phyloP scores from a whole-genome alignment of 345 rosid genomes.

The Populus tremula region DNA sequence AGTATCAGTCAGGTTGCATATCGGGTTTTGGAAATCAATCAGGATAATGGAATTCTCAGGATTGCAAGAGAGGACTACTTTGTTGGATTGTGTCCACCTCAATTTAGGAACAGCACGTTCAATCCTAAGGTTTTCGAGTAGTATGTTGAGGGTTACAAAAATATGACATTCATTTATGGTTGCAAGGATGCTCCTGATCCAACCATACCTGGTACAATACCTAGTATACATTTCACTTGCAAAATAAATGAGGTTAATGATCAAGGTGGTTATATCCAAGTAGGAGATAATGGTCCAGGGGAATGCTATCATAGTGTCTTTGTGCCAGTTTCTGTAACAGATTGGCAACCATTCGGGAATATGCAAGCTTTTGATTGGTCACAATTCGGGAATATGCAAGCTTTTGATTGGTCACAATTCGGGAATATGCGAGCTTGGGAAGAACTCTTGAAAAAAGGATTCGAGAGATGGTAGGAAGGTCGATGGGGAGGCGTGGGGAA shows the following conservation, averaged over 20 bases:
- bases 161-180: conserved; percentile 18
- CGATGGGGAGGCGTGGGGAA: too few species aligned
- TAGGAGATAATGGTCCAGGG: background rate
- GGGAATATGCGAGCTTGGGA: background rate
- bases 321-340: conserved; percentile 9
- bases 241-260: background rate
- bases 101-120: conserved; percentile 18
- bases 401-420: too few species aligned
- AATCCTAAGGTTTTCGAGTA: conserved; percentile 6
- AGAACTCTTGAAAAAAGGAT: background rate
- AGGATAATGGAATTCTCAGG: background rate
- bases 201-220: too few species aligned
- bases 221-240: conserved; percentile 4
- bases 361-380: too few species aligned
- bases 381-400: too few species aligned
- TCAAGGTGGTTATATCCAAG: background rate
- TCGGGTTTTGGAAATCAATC: conserved; percentile 18
- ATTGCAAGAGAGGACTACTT: conserved; percentile 29
- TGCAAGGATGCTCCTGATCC: background rate
- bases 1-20: conserved; percentile 13
- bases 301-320: conserved; percentile 10
- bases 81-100: conserved; percentile 11
- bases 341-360: background rate
- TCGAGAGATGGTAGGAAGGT: too few species aligned
- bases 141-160: background rate